These are phyloP conservation scores for Ogataea neopini DNA, from an alignment of 805 yeast species.

Conservation along the genomic window DNA sequence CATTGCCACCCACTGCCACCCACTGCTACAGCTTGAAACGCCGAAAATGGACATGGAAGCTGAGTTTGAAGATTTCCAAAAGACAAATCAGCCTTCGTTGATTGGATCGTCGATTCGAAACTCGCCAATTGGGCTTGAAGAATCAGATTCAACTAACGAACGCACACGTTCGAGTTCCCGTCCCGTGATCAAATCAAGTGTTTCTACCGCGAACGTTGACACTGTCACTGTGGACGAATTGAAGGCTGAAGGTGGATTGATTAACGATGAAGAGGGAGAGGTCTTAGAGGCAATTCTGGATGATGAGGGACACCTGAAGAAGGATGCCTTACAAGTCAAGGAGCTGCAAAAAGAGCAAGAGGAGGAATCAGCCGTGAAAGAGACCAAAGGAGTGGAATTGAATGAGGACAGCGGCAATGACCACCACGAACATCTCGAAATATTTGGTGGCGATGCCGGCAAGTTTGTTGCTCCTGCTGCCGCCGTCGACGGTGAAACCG, in stretches of 20 bases:
- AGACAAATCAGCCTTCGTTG: slow-evolving; percentile 48
- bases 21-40: neutral
- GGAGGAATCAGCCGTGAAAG: neutral
- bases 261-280: slow-evolving; percentile 60
- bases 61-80: slow-evolving; percentile 55
- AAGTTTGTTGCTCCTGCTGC: slow-evolving; percentile 39
- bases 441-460: slow-evolving; percentile 36
- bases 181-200: slow-evolving; percentile 46
- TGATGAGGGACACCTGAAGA: slow-evolving; percentile 52
- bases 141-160: slow-evolving; percentile 14
- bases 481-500: slow-evolving; percentile 25
- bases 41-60: slow-evolving; percentile 49
- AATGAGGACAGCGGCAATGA: too few species aligned
- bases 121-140: slow-evolving; percentile 25
- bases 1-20: neutral
- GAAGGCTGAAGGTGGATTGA: slow-evolving; percentile 50
- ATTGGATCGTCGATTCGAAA: slow-evolving; percentile 50
- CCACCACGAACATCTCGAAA: slow-evolving; percentile 18
- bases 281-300: slow-evolving; percentile 55
- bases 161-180: slow-evolving; percentile 35
- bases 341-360: slow-evolving; percentile 20
- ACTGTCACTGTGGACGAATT: slow-evolving; percentile 37
- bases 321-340: slow-evolving; percentile 40
- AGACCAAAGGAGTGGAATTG: neutral
- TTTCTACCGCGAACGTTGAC: slow-evolving; percentile 26